A percentile compares a stretch with the other conserved stretches of the same genome.
These are phyloP conservation scores for Cyberlindnera bimundalis DNA, from an alignment of 805 yeast genomes.

Conservation along the genomic window DNA sequence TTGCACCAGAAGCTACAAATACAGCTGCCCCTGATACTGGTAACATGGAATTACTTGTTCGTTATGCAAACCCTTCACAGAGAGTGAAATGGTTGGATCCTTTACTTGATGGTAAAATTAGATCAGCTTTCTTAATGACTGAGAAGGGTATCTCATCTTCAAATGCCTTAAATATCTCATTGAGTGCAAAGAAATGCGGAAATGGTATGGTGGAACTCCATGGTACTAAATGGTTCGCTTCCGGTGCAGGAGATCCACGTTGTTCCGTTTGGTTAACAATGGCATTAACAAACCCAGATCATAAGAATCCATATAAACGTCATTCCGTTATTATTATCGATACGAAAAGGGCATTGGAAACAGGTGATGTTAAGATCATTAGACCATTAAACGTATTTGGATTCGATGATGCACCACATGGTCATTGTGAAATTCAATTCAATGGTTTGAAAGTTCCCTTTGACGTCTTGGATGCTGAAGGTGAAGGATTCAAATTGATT, in stretches of 20 bases:
- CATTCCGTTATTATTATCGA: slow-evolving; percentile 58
- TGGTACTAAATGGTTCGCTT: slow-evolving; percentile 69
- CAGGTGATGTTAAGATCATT: slow-evolving; percentile 45
- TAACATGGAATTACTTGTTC: slow-evolving; percentile 42
- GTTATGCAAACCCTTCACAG: slow-evolving; percentile 40
- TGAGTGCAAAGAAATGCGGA: slow-evolving; percentile 42
- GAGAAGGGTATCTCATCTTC: slow-evolving; percentile 59
- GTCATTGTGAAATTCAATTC: slow-evolving; percentile 61
- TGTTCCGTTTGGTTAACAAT: slow-evolving; percentile 36
- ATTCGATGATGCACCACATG: slow-evolving; percentile 68
- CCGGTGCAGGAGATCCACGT: slow-evolving; percentile 68
- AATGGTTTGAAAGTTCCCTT: slow-evolving; percentile 44
- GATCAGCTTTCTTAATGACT: slow-evolving; percentile 65
- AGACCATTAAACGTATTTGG: slow-evolving; percentile 56
- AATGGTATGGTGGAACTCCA: slow-evolving; percentile 43
- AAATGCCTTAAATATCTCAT: slow-evolving; percentile 56
- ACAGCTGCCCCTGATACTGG: slow-evolving; percentile 65
- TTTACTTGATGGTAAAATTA: slow-evolving; percentile 48
- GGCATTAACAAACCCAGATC: slow-evolving; percentile 28
- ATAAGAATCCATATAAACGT: slow-evolving; percentile 39
- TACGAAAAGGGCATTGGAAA: slow-evolving; percentile 43
- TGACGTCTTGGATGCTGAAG: slow-evolving; percentile 43
- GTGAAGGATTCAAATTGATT: slow-evolving; percentile 60
- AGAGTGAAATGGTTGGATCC: slow-evolving; percentile 49
- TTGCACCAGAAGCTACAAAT: slow-evolving; percentile 60